Base-by-base conservation (phyloP, 768 basidiomycete species). In the Termitomyces titanicus region DNA sequence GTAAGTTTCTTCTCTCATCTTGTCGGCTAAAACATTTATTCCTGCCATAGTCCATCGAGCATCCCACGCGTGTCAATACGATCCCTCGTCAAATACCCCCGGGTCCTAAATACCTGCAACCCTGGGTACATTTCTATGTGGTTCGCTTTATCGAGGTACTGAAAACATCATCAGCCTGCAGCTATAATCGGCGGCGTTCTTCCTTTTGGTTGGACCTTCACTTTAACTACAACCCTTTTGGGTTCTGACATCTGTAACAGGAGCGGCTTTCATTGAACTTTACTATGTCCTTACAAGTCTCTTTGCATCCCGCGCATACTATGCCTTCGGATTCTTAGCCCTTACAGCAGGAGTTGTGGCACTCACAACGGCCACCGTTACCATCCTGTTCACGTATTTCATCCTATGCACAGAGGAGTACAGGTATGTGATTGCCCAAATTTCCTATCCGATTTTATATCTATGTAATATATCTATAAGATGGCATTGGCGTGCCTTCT, bases 71-170 rank as follows among this genome's bases (percentile, higher is more conserved):
- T 56, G 91, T 94, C 29, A 92, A 96, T 61, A 88, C 84, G 54
- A 98, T 98, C 54, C 96, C 96, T 13, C 82, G 95, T n/a, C 96
- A 98, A 68, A 94, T 98, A 53, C 96, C 96, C 0, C 90, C 92
- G 11, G 70, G 77, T 9, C 92, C 92, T 24, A 90, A 84, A 67
- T 95, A 97, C 68, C 82, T 97, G 45, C 80, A 78, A 43, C 88
- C 87, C 60, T 87, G 86, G 86, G 92, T 90, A 68, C 35, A 48
- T 77, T 74, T 39, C 35, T 63, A 29, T 24, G 20, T 39, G 2
- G 24, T 17, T 38, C 56, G 27, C 60, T 58, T 22, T 15, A 22
- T 46, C 17, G 18, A 44, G 6, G 5, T 46, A 20, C 48, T 45
- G 35, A 56, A 15, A 24, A 17, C 24, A 29, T 12, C 13, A 5